Conservation (phyloP, 2,329 filamentous ascomycete genomes). For the Epichloe gansuensis region DNA sequence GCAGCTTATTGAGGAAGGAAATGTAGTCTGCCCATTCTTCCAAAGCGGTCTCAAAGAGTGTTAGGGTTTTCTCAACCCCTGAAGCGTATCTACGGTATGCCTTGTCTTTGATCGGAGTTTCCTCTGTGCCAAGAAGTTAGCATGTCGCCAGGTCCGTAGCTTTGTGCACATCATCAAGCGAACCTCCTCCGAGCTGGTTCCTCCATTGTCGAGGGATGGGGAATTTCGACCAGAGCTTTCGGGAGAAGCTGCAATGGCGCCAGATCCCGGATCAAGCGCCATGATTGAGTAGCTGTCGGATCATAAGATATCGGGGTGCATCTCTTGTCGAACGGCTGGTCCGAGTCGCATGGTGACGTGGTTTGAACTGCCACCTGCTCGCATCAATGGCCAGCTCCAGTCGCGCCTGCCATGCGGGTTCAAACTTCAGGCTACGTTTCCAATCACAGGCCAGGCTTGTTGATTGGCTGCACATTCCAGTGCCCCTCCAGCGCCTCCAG, state of each 20-base stretch:
- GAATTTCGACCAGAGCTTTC: slow-evolving; percentile 75
- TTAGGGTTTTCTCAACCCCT: slow-evolving; percentile 74
- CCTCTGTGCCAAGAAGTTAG: slow-evolving; percentile 30
- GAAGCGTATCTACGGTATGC: slow-evolving; percentile 79
- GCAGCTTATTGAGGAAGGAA: slow-evolving; percentile 79
- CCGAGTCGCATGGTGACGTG: slow-evolving; percentile 5
- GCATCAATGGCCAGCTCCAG: background rate
- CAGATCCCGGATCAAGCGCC: slow-evolving; percentile 49
- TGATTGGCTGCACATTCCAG: background rate
- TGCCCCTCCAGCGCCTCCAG: too few species aligned
- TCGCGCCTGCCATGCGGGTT: background rate
- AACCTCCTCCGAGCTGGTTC: slow-evolving; percentile 67
- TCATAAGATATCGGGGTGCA: slow-evolving; percentile 7
- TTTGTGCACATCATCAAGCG: slow-evolving; percentile 16
- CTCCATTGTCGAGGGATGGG: slow-evolving; percentile 66
- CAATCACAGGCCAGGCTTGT: background rate
- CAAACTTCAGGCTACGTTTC: slow-evolving; percentile 11
- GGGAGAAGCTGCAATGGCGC: slow-evolving; percentile 55
- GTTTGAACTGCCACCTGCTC: background rate
- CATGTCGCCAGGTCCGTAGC: background rate
- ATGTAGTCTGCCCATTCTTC: slow-evolving; percentile 99
- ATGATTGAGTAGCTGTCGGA: slow-evolving; percentile 29
- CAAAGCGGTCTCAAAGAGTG: slow-evolving; percentile 81
- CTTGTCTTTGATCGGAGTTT: slow-evolving; percentile 47
- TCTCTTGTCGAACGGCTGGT: slow-evolving; percentile 1